Evolutionary conservation across 768 basidiomycete genomes (phyloP), one percentile per base, ranked within the genome.

Genomic region (Kwoniella newhampshirensis): DNA sequence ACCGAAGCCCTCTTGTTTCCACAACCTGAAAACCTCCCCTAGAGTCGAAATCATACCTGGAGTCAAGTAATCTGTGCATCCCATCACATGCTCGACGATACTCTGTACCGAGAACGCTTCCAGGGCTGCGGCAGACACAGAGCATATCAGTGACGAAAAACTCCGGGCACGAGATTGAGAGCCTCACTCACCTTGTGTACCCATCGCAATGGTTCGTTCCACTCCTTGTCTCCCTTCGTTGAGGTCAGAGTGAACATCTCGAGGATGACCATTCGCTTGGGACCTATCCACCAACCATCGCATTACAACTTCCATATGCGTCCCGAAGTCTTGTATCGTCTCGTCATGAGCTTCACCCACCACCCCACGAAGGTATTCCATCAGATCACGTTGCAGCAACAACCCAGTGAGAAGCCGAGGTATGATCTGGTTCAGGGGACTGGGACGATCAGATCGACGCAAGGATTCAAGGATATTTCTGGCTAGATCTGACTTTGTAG

Each of bases 1-100:
- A 12, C 54, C 11, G 3, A 59, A 41, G 6, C 51, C 51, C 27
- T 59, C 57, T 21, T 46, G 27, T 8, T n/a, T 3, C 43, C 43
- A 52, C 2, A 53, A 43, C 11, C 4, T 36, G 45, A 59, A 25
- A 5, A 48, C 4, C 7, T 35, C 43, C 27, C 39, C 37, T 12
- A 59, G 4, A 6, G 42, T 41, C 13, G 9, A 6, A 13, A 59
- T 42, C 21, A 54, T 46, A 15, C 18, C 13, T 9, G 57, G 57
- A 2, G 57, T 59, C 12, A 54, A 7, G 21, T 36, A 47, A 4
- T 59, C 51, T 4, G 44, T 17, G 26, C 4, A n/a, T 12, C 26
- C 21, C 13, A 46, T 15, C 6, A 46, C 8, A 17, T 46, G n/a
- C 9, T 23, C 26, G 4, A 46, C 21, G 20, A 46, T 23, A 46